A percentile compares a stretch with the other conserved stretches of the same genome.
Evolutionary conservation across 345 rosid species (phyloP).

Genomic region (Erysimum cheiranthoides): DNA sequence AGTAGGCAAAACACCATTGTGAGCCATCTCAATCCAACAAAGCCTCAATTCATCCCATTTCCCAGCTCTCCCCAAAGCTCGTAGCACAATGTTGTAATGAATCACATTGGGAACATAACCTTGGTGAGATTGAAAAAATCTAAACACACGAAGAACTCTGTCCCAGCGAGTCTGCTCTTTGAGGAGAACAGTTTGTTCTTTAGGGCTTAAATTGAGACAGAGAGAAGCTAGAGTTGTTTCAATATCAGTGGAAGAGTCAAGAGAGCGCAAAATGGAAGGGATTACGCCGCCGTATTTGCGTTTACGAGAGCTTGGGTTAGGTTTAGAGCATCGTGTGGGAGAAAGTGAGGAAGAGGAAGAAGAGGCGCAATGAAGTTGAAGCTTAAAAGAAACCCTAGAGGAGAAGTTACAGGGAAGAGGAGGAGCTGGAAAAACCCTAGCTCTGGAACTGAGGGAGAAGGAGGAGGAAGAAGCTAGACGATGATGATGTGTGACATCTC

Average conservation of each 20-base stretch:
- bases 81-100: conserved; percentile 83
- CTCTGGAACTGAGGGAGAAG: conserved; percentile 3
- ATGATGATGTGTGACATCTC: conserved; percentile 10
- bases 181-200: conserved; percentile 82
- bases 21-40: conserved; percentile 88
- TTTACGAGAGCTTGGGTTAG: conserved; percentile 40
- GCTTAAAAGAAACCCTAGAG: conserved; percentile 48
- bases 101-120: conserved; percentile 75
- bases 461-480: conserved; percentile 27
- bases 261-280: conserved; percentile 67
- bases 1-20: conserved; percentile 69
- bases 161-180: conserved; percentile 71
- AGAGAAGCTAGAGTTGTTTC: conserved; percentile 60
- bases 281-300: conserved; percentile 61
- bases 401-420: conserved; percentile 42
- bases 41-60: conserved; percentile 86
- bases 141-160: conserved; percentile 66
- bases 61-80: conserved; percentile 80
- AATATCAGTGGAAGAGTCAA: conserved; percentile 60
- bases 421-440: conserved; percentile 9
- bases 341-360: conserved; percentile 47
- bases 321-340: conserved; percentile 50
- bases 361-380: conserved; percentile 59
- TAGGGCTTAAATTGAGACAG: conserved; percentile 65
- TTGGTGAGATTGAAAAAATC: conserved; percentile 66